Evolutionary conservation across 129 eudicot species (phyloP).

Genomic region (Lonicera japonica): DNA sequence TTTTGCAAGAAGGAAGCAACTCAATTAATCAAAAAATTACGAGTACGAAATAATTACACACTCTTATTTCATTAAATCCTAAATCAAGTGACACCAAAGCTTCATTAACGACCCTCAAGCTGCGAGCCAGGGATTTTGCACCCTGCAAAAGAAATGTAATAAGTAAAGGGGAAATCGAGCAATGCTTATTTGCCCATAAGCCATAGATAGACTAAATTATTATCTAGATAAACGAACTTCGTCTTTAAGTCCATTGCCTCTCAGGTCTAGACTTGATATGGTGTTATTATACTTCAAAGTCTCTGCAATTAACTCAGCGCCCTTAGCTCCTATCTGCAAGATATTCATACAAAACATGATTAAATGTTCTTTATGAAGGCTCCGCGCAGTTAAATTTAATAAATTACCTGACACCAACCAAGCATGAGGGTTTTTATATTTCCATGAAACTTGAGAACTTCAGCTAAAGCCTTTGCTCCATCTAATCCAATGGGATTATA

Average conservation of each 20-base stretch:
- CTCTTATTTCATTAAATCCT: constrained; percentile 93
- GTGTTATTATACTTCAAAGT: constrained; percentile 81
- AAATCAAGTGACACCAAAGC: constrained; percentile 73
- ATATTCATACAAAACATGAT: not conserved
- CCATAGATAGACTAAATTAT: not conserved
- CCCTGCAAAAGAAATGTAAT: constrained; percentile 43
- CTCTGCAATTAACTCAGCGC: constrained; percentile 85
- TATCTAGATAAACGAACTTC: constrained; percentile 43
- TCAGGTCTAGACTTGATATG: constrained; percentile 67
- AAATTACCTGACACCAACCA: constrained; percentile 96
- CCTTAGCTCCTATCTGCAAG: constrained; percentile 76
- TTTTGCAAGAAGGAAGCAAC: constrained; percentile 5
- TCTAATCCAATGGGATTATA: constrained; percentile 96
- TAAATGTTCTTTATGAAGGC: constrained; percentile 3
- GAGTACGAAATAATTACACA: constrained; percentile 19
- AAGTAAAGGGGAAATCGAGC: not conserved
- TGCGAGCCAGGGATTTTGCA: constrained; percentile 78
- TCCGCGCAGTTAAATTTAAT: not conserved
- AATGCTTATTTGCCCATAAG: not conserved
- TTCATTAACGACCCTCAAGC: constrained; percentile 93
- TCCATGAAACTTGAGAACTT: constrained; percentile 90
- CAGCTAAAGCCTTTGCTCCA: constrained; percentile 88
- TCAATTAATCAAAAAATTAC: not conserved
- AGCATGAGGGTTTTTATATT: constrained; percentile 77
- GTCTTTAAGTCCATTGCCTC: constrained; percentile 88